phyloP scores from a whole-genome alignment of 768 basidiomycete species.

The Hypholoma sublateritium region DNA sequence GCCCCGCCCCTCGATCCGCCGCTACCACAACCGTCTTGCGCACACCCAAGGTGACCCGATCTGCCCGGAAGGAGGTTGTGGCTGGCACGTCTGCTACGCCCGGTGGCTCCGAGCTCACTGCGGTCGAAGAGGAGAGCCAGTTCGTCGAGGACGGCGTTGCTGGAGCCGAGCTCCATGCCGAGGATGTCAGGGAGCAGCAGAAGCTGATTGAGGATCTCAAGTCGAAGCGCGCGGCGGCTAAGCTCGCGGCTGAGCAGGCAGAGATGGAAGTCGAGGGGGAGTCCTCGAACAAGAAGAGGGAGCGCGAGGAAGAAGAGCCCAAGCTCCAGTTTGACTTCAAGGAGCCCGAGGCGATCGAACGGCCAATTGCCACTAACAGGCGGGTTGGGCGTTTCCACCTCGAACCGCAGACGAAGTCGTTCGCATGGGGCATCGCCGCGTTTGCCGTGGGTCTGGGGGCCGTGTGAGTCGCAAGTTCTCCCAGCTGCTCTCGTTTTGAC shows the following conservation, averaged over 20 bases:
- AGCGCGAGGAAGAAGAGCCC: conserved; percentile 55
- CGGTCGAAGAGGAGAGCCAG: conserved; percentile 66
- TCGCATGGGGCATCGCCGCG: conserved; percentile 82
- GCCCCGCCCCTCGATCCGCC: conserved; percentile 35
- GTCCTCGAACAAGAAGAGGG: conserved; percentile 42
- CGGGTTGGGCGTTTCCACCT: conserved; percentile 56
- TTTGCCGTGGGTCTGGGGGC: conserved; percentile 84
- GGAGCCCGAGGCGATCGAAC: conserved; percentile 61
- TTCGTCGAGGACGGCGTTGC: conserved; percentile 51
- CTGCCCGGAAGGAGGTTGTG: conserved; percentile 30
- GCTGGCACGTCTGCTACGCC: conserved; percentile 35
- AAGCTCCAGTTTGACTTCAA: conserved; percentile 62
- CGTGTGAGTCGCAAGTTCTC: conserved; percentile 52
- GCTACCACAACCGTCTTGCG: conserved; percentile 32
- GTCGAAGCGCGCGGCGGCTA: conserved; percentile 49
- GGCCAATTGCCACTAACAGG: conserved; percentile 57
- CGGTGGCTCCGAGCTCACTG: conserved; percentile 59
- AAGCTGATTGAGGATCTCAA: conserved; percentile 74
- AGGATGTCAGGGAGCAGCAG: conserved; percentile 78
- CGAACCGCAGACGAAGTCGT: conserved; percentile 69
- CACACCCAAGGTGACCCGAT: conserved; percentile 32
- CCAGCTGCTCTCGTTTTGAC: not conserved
- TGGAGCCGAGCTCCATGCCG: conserved; percentile 58
- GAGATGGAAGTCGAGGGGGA: conserved; percentile 19
- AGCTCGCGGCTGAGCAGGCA: conserved; percentile 22